Evolutionary conservation across 768 basidiomycete species (phyloP), one percentile per base, ranked within the genome.

Genomic region (Calocera viscosa): DNA sequence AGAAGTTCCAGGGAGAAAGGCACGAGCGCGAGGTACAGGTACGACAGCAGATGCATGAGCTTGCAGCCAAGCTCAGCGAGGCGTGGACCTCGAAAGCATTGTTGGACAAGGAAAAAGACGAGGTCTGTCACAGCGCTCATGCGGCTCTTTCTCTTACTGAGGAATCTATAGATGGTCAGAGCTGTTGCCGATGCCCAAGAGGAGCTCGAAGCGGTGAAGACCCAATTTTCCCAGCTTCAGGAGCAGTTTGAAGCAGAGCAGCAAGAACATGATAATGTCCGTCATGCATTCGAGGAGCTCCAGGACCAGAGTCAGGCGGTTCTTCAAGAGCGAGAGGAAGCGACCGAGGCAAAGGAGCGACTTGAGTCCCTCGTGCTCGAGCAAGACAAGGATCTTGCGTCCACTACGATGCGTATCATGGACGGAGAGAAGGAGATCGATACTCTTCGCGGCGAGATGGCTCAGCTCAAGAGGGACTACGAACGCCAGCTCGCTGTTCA

Each of bases 61-160:
- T 87, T 1, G 85, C 88, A 68, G 75, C 73, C 28, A 81, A 87
- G 66, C 68, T 85, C 22, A 80, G 85, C 60, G 83, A 84, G 66
- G 70, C 82, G 1, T 82, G 79, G 78, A 76, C 77, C 2, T 73
- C 77, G 33, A 84, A 81, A 71, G 83, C 85, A 38, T 79, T 77
- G 17, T 72, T 85, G 16, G 84, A 86, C 72, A 81, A 79, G 69
- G 84, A 86, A 72, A 80, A 78, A 17, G 79, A 78, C 2, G 78
- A 84, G 80, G 85, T 86, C 71, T 30, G 78, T 72, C 41, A 68
- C 67, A 40, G 16, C 26, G 40, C 7, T 41, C 53, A 2, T 2
- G 10, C 14, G 7, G 10, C 7, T 32, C 22, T 33, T 17, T 17
- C 30, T 10, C 53, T 60, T 28, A 28, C 53, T 32, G 64, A 40